A percentile compares a stretch with the other conserved stretches of the same genome.
These are phyloP conservation scores for Metarhizium robertsii DNA, from an alignment of 2,329 filamentous ascomycete species.

Conservation along the genomic window DNA sequence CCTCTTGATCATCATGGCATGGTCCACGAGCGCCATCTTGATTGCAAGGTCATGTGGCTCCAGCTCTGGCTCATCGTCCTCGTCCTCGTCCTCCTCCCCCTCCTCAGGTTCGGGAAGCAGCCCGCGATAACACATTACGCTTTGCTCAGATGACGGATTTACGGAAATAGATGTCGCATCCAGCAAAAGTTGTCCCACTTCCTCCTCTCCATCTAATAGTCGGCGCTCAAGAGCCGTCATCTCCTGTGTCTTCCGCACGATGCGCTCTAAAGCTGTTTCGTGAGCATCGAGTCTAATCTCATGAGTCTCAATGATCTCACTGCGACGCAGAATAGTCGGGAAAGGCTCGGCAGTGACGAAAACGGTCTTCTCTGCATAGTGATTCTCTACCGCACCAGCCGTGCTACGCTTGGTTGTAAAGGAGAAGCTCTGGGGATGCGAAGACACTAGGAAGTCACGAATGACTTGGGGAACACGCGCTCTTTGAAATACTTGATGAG, in stretches of 20 bases:
- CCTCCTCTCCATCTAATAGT: constrained; percentile 62
- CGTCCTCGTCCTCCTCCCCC: constrained; percentile 24
- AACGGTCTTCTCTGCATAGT: constrained; percentile 74
- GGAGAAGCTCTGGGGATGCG: constrained; percentile 69
- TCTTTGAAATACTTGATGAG: constrained; percentile 78
- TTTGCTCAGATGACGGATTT: constrained; percentile 63
- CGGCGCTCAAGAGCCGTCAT: constrained; percentile 68
- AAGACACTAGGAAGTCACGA: constrained; percentile 76
- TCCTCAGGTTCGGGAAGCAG: constrained; percentile 51
- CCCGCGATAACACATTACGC: constrained; percentile 67
- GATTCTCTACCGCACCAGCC: constrained; percentile 58
- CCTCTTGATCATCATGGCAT: constrained; percentile 78
- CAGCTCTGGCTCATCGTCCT: constrained; percentile 35
- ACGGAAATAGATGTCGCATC: constrained; percentile 72
- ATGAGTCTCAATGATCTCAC: constrained; percentile 66
- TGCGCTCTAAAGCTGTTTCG: constrained; percentile 84
- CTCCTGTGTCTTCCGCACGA: constrained; percentile 83
- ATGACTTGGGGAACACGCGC: constrained; percentile 75
- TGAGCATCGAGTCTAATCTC: constrained; percentile 62
- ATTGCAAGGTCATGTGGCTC: constrained; percentile 67
- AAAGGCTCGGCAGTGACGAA: constrained; percentile 80
- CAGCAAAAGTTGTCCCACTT: constrained; percentile 57
- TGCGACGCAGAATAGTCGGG: constrained; percentile 81
- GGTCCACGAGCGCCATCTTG: constrained; percentile 77
- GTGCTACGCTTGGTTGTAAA: constrained; percentile 64